phyloP scores from a whole-genome alignment of 2,329 filamentous ascomycete genomes.

The Claviceps humidiphila region DNA sequence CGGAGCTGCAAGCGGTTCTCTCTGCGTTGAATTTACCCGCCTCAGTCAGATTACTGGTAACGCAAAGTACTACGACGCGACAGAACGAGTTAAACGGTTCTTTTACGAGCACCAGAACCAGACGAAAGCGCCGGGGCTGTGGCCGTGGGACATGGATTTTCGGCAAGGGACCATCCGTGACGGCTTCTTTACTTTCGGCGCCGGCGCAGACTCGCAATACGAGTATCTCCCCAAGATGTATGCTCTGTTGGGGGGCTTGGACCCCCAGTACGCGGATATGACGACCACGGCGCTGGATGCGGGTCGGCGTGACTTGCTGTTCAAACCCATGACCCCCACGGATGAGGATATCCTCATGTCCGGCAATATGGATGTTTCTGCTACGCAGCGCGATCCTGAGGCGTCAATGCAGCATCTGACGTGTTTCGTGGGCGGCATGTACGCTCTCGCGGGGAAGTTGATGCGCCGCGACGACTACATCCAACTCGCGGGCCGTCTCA shows the following conservation, averaged over 20 bases:
- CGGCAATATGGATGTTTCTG: slow-evolving; percentile 24
- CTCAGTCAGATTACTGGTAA: slow-evolving; percentile 61
- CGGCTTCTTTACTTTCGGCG: slow-evolving; percentile 29
- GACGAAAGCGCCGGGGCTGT: slow-evolving; percentile 59
- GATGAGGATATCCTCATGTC: slow-evolving; percentile 48
- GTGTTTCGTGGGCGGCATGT: slow-evolving; percentile 61
- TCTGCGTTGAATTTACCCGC: slow-evolving; percentile 63
- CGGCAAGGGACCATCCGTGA: slow-evolving; percentile 33
- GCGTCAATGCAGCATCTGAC: slow-evolving; percentile 43
- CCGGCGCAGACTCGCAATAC: slow-evolving; percentile 37
- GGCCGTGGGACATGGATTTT: slow-evolving; percentile 54
- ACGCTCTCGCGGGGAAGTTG: slow-evolving; percentile 52
- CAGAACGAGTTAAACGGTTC: slow-evolving; percentile 58
- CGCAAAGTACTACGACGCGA: slow-evolving; percentile 62
- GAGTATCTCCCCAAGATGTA: slow-evolving; percentile 49
- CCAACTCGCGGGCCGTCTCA: slow-evolving; percentile 31
- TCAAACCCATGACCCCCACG: slow-evolving; percentile 50
- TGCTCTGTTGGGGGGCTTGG: slow-evolving; percentile 50
- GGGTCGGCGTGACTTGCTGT: slow-evolving; percentile 50
- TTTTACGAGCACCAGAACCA: slow-evolving; percentile 51
- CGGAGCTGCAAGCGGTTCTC: slow-evolving; percentile 42
- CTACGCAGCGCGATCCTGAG: slow-evolving; percentile 16
- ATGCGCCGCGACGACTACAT: slow-evolving; percentile 36
- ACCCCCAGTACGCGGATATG: slow-evolving; percentile 49
- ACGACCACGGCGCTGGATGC: slow-evolving; percentile 50